Evolutionary conservation across 345 rosid genomes (phyloP).

Genomic region (Turritis glabra): DNA sequence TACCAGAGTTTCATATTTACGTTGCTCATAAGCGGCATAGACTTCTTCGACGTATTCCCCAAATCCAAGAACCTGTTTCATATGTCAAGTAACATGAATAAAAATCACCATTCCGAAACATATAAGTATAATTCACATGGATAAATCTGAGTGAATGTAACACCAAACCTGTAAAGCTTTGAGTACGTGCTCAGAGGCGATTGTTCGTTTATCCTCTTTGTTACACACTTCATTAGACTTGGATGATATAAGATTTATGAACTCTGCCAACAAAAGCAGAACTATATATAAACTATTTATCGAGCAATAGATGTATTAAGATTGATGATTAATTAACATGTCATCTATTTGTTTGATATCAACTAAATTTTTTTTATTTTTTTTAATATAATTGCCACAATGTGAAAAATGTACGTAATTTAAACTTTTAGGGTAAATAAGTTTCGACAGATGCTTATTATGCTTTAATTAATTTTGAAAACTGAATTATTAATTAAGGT

Average conservation of each 20-base stretch:
- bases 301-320: too few species aligned
- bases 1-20: slow-evolving; percentile 93
- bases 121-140: not conserved
- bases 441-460: not conserved
- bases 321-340: too few species aligned
- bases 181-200: slow-evolving; percentile 98
- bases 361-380: too few species aligned
- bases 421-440: not conserved
- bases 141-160: not conserved
- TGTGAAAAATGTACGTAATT: too few species aligned
- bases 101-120: not conserved
- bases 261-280: too few species aligned
- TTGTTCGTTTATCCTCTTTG: slow-evolving; percentile 94
- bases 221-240: slow-evolving; percentile 98
- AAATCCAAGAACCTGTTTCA: slow-evolving; percentile 84
- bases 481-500: too few species aligned
- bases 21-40: slow-evolving; percentile 96
- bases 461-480: not conserved
- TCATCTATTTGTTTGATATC: too few species aligned
- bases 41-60: slow-evolving; percentile 97
- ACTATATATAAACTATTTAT: too few species aligned
- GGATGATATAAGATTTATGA: slow-evolving; percentile 92
- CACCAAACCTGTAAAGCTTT: slow-evolving; percentile 81
- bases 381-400: too few species aligned
- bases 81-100: not conserved